phyloP scores from a whole-genome alignment of 331 rosid species.

The Quercus lobata region DNA sequence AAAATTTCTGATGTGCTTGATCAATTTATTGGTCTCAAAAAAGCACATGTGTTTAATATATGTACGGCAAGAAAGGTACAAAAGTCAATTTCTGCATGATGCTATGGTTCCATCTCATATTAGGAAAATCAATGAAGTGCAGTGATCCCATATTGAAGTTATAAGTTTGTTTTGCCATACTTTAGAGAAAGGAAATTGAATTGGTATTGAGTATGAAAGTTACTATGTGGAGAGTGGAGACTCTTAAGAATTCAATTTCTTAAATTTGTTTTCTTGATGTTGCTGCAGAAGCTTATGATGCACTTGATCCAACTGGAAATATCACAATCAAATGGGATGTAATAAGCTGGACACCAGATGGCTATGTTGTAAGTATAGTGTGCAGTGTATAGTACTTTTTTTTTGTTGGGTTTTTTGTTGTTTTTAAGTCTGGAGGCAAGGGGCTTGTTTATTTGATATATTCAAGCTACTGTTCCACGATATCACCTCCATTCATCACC shows the following conservation, averaged over 20 bases:
- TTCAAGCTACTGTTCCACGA: not conserved
- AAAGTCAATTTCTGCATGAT: not conserved
- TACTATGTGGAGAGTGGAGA: not conserved
- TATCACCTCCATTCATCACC: not conserved
- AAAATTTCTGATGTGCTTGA: not conserved
- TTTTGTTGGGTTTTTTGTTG: not conserved
- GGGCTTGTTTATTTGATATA: not conserved
- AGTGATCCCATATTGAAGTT: not conserved
- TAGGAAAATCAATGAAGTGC: not conserved
- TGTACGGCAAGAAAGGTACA: not conserved
- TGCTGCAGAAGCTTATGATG: conserved; percentile 81
- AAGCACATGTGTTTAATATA: not conserved
- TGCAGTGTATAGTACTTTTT: not conserved
- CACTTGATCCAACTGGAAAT: conserved; percentile 91
- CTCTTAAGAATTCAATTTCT: conserved; percentile 16
- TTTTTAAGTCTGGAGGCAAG: too few relatives aligned
- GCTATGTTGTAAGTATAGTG: conserved; percentile 77
- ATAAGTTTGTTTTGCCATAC: not conserved
- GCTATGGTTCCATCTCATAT: not conserved
- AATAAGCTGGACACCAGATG: conserved; percentile 84
- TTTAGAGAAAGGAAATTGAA: not conserved
- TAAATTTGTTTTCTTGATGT: conserved; percentile 20
- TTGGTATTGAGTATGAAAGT: not conserved
- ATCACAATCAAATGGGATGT: conserved; percentile 94
- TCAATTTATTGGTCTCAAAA: not conserved